These are phyloP conservation scores for Dothideomycetidae sp. DNA, from an alignment of 2,329 filamentous ascomycete genomes.

Conservation along the genomic window DNA sequence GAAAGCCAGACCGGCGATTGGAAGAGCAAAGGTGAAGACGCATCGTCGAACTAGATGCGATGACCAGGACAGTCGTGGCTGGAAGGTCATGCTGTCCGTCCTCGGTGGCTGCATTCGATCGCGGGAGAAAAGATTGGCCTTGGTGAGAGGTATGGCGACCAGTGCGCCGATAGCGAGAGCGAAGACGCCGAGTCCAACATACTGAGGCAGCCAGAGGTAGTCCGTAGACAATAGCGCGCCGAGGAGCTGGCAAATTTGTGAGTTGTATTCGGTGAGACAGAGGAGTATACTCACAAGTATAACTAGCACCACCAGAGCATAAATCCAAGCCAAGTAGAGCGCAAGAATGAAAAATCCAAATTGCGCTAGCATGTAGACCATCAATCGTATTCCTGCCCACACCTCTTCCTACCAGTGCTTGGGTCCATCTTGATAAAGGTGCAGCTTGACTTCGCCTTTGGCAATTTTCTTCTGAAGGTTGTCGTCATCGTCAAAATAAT, in stretches of 20 bases:
- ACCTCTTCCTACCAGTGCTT: slow-evolving; percentile 67
- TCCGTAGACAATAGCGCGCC: slow-evolving; percentile 56
- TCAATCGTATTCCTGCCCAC: slow-evolving; percentile 53
- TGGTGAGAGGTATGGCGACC: slow-evolving; percentile 58
- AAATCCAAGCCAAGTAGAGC: slow-evolving; percentile 64
- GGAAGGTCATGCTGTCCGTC: slow-evolving; percentile 53
- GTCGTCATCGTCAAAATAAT: slow-evolving; percentile 40
- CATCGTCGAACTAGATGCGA: slow-evolving; percentile 56
- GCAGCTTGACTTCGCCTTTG: slow-evolving; percentile 62
- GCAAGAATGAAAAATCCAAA: slow-evolving; percentile 59
- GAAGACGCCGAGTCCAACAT: slow-evolving; percentile 52
- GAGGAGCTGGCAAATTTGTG: slow-evolving; percentile 34
- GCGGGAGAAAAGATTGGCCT: slow-evolving; percentile 54
- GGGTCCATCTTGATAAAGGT: slow-evolving; percentile 56
- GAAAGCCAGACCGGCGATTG: slow-evolving; percentile 52
- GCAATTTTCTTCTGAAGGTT: slow-evolving; percentile 43
- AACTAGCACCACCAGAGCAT: slow-evolving; percentile 59
- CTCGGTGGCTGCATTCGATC: slow-evolving; percentile 44
- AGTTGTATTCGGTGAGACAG: slow-evolving; percentile 8
- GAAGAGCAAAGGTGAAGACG: slow-evolving; percentile 53
- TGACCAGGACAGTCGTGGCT: slow-evolving; percentile 51
- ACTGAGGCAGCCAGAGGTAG: slow-evolving; percentile 49
- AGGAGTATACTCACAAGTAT: slow-evolving; percentile 43
- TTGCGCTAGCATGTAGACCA: slow-evolving; percentile 56
- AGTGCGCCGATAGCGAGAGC: slow-evolving; percentile 55